These are phyloP conservation scores for Fusarium mundagurra DNA, from an alignment of 2,329 filamentous ascomycete genomes.

Conservation along the genomic window DNA sequence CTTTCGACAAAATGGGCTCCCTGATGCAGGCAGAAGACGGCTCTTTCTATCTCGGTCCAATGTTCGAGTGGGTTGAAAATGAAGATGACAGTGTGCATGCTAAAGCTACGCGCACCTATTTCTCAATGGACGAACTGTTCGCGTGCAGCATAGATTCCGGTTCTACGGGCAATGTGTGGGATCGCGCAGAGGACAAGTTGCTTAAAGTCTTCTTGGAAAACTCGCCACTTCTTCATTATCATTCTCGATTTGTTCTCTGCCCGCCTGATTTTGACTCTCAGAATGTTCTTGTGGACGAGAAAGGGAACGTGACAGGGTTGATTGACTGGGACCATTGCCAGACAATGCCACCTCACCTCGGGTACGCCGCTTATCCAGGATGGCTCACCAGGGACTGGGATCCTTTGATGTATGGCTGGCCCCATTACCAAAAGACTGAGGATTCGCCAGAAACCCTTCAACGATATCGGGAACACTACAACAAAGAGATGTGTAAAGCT, in stretches of 20 bases:
- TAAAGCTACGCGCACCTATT: neutral
- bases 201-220: neutral
- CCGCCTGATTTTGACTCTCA: slow-evolving; percentile 1
- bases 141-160: neutral
- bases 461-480: neutral
- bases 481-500: neutral
- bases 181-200: neutral
- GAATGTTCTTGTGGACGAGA: neutral
- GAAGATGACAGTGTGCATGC: neutral
- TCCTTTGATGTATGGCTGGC: slow-evolving; percentile 8
- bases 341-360: neutral
- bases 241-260: neutral
- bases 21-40: neutral
- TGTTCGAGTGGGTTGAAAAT: neutral
- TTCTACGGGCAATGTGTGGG: neutral
- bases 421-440: neutral
- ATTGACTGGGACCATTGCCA: slow-evolving; percentile 6
- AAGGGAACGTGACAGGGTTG: neutral
- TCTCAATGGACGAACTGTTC: neutral
- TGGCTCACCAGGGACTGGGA: neutral
- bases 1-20: neutral
- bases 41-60: rapidly evolving
- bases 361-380: neutral
- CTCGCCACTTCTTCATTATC: neutral
- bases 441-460: neutral